phyloP scores from a whole-genome alignment of 257 asterid species.

The Leptodermis oblonga region DNA sequence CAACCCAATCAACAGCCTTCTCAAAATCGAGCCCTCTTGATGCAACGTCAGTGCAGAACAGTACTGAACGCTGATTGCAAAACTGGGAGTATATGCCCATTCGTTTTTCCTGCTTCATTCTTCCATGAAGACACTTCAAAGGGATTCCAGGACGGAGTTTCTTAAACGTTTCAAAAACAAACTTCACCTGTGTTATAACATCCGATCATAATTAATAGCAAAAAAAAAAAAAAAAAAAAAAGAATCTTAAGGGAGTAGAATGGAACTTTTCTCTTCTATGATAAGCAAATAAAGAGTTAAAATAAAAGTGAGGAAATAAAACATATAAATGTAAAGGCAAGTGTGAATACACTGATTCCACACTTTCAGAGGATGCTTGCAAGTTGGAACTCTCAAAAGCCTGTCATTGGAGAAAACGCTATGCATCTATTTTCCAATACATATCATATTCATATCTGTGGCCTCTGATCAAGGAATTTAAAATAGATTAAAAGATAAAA shows the following conservation, averaged over 20 bases:
- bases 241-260: not conserved
- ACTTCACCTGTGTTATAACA: slow-evolving; percentile 57
- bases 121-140: slow-evolving; percentile 79
- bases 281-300: no score
- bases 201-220: not conserved
- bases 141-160: slow-evolving; percentile 97
- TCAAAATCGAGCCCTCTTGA: slow-evolving; percentile 96
- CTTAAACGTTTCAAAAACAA: slow-evolving; percentile 73
- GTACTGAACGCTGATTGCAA: slow-evolving; percentile 60
- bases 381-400: not conserved
- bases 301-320: not conserved
- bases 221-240: not conserved
- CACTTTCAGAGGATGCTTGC: not conserved
- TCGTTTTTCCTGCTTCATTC: slow-evolving; percentile 85
- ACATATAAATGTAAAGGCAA: not conserved
- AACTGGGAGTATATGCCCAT: slow-evolving; percentile 76
- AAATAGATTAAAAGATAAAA: not conserved
- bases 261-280: not conserved
- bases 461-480: not conserved
- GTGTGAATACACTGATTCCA: not conserved
- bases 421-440: not conserved
- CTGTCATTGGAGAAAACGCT: not conserved
- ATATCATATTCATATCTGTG: not conserved
- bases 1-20: slow-evolving; percentile 95
- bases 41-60: slow-evolving; percentile 88